Evolutionary conservation across 129 eudicot genomes (phyloP).

Genomic region (Heracleum sosnowskyi): DNA sequence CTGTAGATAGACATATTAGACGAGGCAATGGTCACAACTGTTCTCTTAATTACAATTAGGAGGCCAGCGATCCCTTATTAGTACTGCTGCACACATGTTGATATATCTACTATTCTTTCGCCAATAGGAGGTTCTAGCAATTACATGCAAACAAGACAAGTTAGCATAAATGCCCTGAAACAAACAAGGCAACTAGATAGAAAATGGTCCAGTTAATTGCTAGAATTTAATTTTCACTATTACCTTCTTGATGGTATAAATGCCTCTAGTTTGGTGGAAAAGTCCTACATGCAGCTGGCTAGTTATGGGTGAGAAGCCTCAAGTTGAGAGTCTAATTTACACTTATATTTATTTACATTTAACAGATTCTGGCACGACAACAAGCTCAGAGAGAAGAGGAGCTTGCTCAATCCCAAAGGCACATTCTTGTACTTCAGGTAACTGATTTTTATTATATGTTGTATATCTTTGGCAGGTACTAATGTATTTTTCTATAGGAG

Average conservation of each 20-base stretch:
- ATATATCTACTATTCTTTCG: background rate
- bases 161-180: too few relatives aligned
- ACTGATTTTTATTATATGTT: conserved; percentile 15
- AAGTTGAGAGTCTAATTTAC: background rate
- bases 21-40: background rate
- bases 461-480: conserved; percentile 9
- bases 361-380: conserved; percentile 94
- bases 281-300: background rate
- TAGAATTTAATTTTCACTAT: background rate
- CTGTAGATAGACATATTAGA: background rate
- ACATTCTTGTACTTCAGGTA: conserved; percentile 98
- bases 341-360: background rate
- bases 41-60: background rate
- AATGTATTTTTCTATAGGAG: conserved; percentile 50
- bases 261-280: background rate
- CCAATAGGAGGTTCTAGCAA: background rate
- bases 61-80: too few relatives aligned
- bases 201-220: too few relatives aligned
- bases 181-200: background rate
- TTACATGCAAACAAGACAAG: too few relatives aligned
- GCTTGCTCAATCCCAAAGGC: conserved; percentile 93
- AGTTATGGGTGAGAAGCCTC: background rate
- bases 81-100: background rate
- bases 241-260: background rate
- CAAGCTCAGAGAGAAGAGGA: conserved; percentile 99